phyloP scores from a whole-genome alignment of 805 yeast genomes.

The Yarrowia phangngaensis region DNA sequence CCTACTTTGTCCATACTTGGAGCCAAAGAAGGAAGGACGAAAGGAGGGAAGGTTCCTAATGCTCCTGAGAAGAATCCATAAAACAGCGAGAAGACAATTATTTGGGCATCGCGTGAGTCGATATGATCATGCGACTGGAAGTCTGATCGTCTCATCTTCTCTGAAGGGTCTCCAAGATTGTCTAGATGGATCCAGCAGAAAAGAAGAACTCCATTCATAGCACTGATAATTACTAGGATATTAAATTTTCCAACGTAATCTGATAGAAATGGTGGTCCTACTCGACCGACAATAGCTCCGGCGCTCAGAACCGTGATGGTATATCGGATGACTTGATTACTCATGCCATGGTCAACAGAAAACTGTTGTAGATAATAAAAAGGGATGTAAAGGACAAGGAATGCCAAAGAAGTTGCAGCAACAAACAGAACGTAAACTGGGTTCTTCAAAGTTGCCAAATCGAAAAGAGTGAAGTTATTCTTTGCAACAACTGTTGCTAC shows the following conservation, averaged over 20 bases:
- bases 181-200: constrained; percentile 36
- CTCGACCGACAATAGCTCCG: constrained; percentile 47
- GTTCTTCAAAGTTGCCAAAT: constrained; percentile 17
- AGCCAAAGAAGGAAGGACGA: constrained; percentile 25
- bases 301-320: constrained; percentile 34
- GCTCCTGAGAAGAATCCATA: constrained; percentile 36
- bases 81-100: constrained; percentile 33
- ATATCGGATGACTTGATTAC: constrained; percentile 28
- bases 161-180: neutral
- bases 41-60: constrained; percentile 29
- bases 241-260: constrained; percentile 49
- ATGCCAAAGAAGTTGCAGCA: constrained; percentile 35
- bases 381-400: constrained; percentile 24
- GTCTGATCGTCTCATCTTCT: neutral
- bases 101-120: constrained; percentile 28
- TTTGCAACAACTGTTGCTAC: constrained; percentile 3
- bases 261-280: constrained; percentile 46
- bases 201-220: constrained; percentile 38
- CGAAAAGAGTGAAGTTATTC: constrained; percentile 22
- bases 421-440: constrained; percentile 38
- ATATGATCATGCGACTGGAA: constrained; percentile 8
- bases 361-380: constrained; percentile 27
- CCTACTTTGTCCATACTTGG: constrained; percentile 45
- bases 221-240: constrained; percentile 36
- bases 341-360: constrained; percentile 3